phyloP scores from a whole-genome alignment of 306 rosid species.

The Prunus salicina region DNA sequence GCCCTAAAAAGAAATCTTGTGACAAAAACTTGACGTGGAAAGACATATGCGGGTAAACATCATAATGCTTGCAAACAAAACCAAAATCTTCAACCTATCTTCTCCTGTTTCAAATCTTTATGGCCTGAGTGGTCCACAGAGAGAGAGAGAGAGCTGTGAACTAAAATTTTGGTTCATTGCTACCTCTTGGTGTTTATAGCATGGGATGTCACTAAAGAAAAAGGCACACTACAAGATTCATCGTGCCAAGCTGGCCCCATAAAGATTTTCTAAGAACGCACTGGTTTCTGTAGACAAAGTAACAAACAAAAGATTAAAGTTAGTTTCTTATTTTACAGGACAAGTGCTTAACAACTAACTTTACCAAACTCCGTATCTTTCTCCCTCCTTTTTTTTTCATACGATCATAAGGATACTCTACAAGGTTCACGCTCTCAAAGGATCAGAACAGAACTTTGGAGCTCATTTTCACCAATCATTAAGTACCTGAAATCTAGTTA shows the following conservation, averaged over 20 bases:
- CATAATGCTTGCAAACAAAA: conserved; percentile 4
- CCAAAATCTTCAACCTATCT: neutral
- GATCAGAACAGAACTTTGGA: neutral
- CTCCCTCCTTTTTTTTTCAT: no score
- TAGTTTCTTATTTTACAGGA: no score
- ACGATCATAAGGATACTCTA: neutral
- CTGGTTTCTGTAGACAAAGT: neutral
- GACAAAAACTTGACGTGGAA: neutral
- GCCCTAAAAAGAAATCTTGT: neutral
- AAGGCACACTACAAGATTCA: neutral
- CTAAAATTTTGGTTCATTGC: no score
- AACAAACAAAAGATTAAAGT: neutral
- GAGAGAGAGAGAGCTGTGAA: no score
- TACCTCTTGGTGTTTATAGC: no score
- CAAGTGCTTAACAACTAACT: neutral
- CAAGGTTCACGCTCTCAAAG: conserved; percentile 8
- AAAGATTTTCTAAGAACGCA: neutral
- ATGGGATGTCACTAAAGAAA: no score
- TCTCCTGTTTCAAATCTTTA: neutral
- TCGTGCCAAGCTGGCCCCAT: neutral
- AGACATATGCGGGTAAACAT: neutral
- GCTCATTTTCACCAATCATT: neutral
- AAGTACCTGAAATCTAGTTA: neutral
- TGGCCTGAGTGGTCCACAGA: neutral
- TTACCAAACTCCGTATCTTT: neutral